A percentile compares a stretch with the other conserved stretches of the same genome.
phyloP scores from a whole-genome alignment of 768 basidiomycete species.

The Mycena albidolilacea region DNA sequence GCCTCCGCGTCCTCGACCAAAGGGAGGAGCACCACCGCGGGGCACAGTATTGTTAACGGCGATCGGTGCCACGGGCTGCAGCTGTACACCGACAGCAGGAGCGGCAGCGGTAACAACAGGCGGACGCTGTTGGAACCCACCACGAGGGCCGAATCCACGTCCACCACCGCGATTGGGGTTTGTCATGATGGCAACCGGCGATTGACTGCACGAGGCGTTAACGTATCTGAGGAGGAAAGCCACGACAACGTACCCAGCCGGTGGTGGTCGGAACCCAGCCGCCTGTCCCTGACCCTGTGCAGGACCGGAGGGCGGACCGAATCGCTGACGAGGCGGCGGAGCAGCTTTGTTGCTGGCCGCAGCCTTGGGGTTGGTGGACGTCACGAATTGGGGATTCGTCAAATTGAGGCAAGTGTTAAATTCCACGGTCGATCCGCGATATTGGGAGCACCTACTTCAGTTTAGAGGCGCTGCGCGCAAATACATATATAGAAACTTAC shows the following conservation, averaged over 20 bases:
- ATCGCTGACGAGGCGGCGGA: constrained; percentile 72
- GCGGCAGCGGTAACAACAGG: background rate
- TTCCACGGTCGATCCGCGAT: constrained; percentile 91
- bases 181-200: constrained; percentile 78
- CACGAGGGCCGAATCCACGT: constrained; percentile 17
- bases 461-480: background rate
- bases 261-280: constrained; percentile 77
- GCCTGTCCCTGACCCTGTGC: constrained; percentile 56
- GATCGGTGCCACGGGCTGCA: constrained; percentile 2
- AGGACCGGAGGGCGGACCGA: constrained; percentile 64
- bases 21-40: constrained; percentile 26
- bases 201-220: constrained; percentile 43
- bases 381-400: constrained; percentile 87
- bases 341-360: constrained; percentile 65
- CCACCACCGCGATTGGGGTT: constrained; percentile 75
- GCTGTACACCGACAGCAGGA: background rate
- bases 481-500: constrained; percentile 52
- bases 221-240: constrained; percentile 5
- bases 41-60: constrained; percentile 15
- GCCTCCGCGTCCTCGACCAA: constrained; percentile 32
- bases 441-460: constrained; percentile 82
- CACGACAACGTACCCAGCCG: constrained; percentile 50
- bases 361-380: constrained; percentile 77
- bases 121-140: constrained; percentile 12
- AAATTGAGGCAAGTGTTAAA: constrained; percentile 93